Conservation (phyloP, 2,329 filamentous ascomycete species). For the Orbilia oligospora region DNA sequence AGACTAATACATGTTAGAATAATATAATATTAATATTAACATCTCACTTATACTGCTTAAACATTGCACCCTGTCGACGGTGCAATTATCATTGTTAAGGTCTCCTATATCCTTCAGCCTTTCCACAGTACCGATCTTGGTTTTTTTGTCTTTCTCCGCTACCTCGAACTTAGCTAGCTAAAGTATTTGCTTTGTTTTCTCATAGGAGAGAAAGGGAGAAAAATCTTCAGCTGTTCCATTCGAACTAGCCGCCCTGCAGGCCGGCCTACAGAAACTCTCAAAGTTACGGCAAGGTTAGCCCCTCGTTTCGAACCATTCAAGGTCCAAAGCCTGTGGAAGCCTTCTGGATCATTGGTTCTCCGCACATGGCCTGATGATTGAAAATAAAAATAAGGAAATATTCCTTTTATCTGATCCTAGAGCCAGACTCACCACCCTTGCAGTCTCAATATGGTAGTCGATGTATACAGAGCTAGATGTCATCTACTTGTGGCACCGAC, state of each 20-base stretch:
- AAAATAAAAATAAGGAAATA: slow-evolving; percentile 27
- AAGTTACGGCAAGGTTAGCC: slow-evolving; percentile 41
- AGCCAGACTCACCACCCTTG: slow-evolving; percentile 55
- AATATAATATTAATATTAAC: slow-evolving; percentile 59
- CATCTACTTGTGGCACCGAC: slow-evolving; percentile 21
- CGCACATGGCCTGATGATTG: slow-evolving; percentile 34
- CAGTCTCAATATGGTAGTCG: slow-evolving; percentile 34
- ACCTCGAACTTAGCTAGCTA: neutral
- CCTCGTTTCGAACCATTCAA: slow-evolving; percentile 52
- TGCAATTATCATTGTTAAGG: neutral
- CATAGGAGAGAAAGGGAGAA: neutral
- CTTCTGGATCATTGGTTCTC: slow-evolving; percentile 40
- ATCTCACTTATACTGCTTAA: slow-evolving; percentile 60
- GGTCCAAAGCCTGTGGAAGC: slow-evolving; percentile 20
- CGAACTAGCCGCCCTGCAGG: slow-evolving; percentile 31
- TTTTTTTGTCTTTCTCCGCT: neutral
- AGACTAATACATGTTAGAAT: slow-evolving; percentile 56
- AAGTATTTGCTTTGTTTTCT: slow-evolving; percentile 12
- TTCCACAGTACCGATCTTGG: neutral
- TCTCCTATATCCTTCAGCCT: neutral
- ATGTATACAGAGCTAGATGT: slow-evolving; percentile 39
- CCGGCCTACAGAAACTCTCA: slow-evolving; percentile 30
- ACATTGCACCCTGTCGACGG: slow-evolving; percentile 22
- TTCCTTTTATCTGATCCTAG: slow-evolving; percentile 34
- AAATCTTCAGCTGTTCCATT: neutral